Percentiles rank a stretch among this genome's conserved stretches.
These are phyloP conservation scores for Oenanthe javanica DNA, from an alignment of 140 eudicot species.

Conservation along the genomic window DNA sequence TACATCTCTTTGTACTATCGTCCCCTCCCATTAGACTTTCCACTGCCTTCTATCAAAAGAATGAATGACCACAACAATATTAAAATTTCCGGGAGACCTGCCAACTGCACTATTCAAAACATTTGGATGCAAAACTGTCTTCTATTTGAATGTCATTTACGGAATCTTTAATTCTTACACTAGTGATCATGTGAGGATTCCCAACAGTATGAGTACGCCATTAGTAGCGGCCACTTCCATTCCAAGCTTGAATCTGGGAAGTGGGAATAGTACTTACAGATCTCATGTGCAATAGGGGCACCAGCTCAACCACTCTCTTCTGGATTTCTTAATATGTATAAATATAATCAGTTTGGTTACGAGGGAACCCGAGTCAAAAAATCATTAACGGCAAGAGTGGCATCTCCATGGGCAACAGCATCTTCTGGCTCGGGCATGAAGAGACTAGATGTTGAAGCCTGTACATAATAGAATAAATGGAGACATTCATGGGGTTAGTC, in stretches of 20 bases:
- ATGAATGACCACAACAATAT: slow-evolving; percentile 24
- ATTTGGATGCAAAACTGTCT: background rate
- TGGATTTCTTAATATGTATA: slow-evolving; percentile 9
- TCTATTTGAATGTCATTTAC: slow-evolving; percentile 1
- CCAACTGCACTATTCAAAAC: background rate
- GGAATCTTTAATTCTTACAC: slow-evolving; percentile 15
- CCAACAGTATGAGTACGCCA: slow-evolving; percentile 16
- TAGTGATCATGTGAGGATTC: background rate
- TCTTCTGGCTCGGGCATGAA: slow-evolving; percentile 95
- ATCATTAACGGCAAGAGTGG: slow-evolving; percentile 91
- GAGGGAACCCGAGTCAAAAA: slow-evolving; percentile 61
- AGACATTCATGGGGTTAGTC: background rate
- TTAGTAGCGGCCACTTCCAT: slow-evolving; percentile 9
- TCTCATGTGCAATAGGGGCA: background rate
- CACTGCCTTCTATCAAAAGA: slow-evolving; percentile 24
- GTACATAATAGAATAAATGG: slow-evolving; percentile 10
- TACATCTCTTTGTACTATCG: background rate
- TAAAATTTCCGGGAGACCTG: background rate
- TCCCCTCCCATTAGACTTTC: slow-evolving; percentile 3
- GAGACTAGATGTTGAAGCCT: slow-evolving; percentile 63
- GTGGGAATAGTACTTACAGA: background rate
- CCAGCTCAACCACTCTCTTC: background rate
- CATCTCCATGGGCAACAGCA: slow-evolving; percentile 94
- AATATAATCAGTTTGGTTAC: slow-evolving; percentile 10
- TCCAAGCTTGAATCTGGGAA: slow-evolving; percentile 23